Base-by-base conservation (phyloP, 2,329 filamentous ascomycete genomes). In the Aspergillus proliferans region DNA sequence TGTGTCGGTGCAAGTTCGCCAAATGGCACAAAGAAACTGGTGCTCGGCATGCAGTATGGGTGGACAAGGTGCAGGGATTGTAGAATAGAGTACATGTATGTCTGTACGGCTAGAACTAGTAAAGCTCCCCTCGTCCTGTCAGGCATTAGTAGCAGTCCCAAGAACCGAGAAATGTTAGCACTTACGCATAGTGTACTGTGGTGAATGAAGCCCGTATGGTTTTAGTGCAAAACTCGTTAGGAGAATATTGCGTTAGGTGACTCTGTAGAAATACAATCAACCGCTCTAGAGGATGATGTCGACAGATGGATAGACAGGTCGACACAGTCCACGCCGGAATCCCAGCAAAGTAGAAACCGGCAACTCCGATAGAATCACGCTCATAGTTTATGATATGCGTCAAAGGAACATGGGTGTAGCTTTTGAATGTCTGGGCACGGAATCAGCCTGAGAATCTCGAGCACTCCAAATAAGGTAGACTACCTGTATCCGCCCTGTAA, bases 21-120 rank as follows among this genome's bases (percentile, higher is more conserved):
- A 45, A 72, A 71, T 3, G 72, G 71, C 21, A 72, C 52, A 18
- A 73, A 56, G 18, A 66, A 58, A 4, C 49, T 56, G 30, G 62
- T 26, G 15, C 62, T 57, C 6, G 69, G 70, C 9, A 68, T 55
- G 7, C 61, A 52, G 43, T 60, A 57, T 24, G 63, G 50, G 19
- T 66, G 66, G 15, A 74, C 55, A 18, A 75, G 60, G 36, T 69
- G 67, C 24, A 74, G 65, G 18, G 66, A 66, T 51, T 75, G 72
- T 15, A 75, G 59, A 14, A 72, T 51, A 19, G 71, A 69, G 49
- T 71, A 72, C 60, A 73, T 68, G 49, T 73, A 68, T 22, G 67
- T 60, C 51, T 73, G 70, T 44, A 71, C 62, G 24, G 70, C 66
- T 8, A 73, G 49, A 14, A 68, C 54, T 44, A 71, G 67, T 33